Percentiles rank a stretch among this genome's conserved stretches.
Evolutionary conservation across 305 asterid species (phyloP).

Genomic region (Fraxinus sp.): DNA sequence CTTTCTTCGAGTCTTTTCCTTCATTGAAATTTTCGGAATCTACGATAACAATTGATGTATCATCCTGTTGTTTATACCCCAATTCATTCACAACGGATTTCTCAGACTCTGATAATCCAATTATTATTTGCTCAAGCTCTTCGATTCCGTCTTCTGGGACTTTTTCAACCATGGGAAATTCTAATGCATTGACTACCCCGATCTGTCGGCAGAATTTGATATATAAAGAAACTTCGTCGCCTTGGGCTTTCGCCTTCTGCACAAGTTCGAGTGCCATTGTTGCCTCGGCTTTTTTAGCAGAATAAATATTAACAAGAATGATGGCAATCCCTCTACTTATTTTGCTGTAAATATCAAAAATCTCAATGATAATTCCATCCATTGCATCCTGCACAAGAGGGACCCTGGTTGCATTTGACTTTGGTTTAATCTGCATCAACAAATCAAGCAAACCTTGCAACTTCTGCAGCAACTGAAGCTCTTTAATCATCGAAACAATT

Average conservation of each 20-base stretch:
- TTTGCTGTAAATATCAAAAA: constrained; percentile 56
- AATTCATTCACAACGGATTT: not conserved
- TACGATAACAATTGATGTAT: constrained; percentile 25
- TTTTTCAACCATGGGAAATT: constrained; percentile 47
- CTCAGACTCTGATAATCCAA: constrained; percentile 20
- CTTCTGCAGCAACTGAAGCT: constrained; percentile 44
- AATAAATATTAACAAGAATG: constrained; percentile 50
- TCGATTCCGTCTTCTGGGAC: constrained; percentile 56
- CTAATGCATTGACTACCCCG: constrained; percentile 48
- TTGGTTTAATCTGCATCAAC: constrained; percentile 59
- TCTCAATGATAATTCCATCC: constrained; percentile 60
- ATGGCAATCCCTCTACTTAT: constrained; percentile 58
- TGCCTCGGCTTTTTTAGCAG: constrained; percentile 52
- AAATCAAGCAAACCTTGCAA: constrained; percentile 56
- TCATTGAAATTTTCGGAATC: not conserved
- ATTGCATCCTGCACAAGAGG: constrained; percentile 60
- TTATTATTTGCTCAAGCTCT: constrained; percentile 59
- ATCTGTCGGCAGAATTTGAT: constrained; percentile 59
- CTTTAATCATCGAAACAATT: constrained; percentile 30
- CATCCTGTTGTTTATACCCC: not conserved
- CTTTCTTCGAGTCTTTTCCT: not conserved
- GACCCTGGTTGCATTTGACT: constrained; percentile 30
- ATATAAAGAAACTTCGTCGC: constrained; percentile 48
- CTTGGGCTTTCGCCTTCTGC: constrained; percentile 58
- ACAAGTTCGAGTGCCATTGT: constrained; percentile 46